Evolutionary conservation across 306 rosid species (phyloP).

Genomic region (Lathyrus tuberosus): DNA sequence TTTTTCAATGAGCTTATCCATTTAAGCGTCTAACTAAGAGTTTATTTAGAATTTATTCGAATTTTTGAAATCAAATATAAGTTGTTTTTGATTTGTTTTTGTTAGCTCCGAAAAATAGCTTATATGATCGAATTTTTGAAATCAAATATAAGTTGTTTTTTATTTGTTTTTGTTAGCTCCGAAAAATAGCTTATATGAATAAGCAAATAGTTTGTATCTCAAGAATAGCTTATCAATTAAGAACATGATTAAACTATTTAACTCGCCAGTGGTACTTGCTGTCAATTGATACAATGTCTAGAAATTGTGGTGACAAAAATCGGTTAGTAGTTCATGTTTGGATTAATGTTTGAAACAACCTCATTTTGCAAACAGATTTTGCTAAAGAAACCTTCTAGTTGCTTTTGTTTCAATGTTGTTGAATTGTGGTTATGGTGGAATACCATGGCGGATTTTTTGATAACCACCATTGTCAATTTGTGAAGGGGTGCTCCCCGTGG

Average conservation of each 20-base stretch:
- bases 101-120: too few relatives aligned
- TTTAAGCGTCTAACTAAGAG: too few relatives aligned
- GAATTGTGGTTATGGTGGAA: too few relatives aligned
- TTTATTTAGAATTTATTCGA: background rate
- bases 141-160: background rate
- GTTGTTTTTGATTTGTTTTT: too few relatives aligned
- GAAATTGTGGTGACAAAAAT: background rate
- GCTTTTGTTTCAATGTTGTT: background rate
- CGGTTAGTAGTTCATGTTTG: background rate
- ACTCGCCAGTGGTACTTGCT: background rate
- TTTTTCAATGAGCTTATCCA: constrained; percentile 3
- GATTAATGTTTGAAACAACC: background rate
- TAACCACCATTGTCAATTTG: too few relatives aligned
- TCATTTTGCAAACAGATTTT: background rate
- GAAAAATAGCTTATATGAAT: background rate
- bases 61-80: background rate
- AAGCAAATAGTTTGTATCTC: background rate
- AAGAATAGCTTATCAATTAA: background rate
- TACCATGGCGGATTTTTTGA: too few relatives aligned
- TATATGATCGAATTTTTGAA: background rate
- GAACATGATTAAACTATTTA: background rate
- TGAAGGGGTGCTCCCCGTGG: too few relatives aligned
- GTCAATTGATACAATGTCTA: background rate
- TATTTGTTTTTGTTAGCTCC: background rate
- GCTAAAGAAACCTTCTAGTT: background rate